Evolutionary conservation across 139 green algal species (phyloP).

Genomic region (Volvox reticuliferus): DNA sequence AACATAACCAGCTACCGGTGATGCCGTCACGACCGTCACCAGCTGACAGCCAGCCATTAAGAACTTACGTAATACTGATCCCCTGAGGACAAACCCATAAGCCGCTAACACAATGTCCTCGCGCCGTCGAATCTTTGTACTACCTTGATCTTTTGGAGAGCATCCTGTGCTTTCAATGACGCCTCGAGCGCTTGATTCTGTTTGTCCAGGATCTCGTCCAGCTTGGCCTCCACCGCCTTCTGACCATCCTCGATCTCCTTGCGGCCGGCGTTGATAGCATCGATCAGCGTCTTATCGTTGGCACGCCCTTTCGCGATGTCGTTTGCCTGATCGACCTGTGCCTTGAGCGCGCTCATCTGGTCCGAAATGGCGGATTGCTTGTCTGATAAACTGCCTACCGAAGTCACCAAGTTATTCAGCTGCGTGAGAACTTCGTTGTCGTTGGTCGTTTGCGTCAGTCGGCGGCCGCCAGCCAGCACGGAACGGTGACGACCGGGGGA

Average conservation of each 20-base stretch:
- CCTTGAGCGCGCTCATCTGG: conserved; percentile 63
- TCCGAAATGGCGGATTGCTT: conserved; percentile 57
- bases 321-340: conserved; percentile 74
- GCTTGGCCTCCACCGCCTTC: conserved; percentile 61
- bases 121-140: too few species aligned
- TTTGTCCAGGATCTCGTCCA: conserved; percentile 79
- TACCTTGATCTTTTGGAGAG: conserved; percentile 42
- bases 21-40: too few species aligned
- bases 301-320: conserved; percentile 63
- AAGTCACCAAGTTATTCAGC: not conserved
- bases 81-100: too few species aligned
- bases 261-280: conserved; percentile 75
- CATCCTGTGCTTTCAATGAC: conserved; percentile 38
- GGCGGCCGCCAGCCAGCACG: too few species aligned
- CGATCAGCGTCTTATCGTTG: conserved; percentile 68
- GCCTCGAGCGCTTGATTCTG: conserved; percentile 64
- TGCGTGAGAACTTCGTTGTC: too few species aligned
- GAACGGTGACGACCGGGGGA: too few species aligned
- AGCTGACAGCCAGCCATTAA: too few species aligned
- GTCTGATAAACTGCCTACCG: conserved; percentile 40
- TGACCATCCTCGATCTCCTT: conserved; percentile 72
- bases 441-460: too few species aligned
- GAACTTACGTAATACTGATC: too few species aligned
- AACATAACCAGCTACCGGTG: too few species aligned
- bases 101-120: too few species aligned